Percentiles rank a stretch among this genome's conserved stretches.
These are phyloP conservation scores for Pascua guehoae DNA, from an alignment of 1,284 basidiomycete species.

Conservation along the genomic window DNA sequence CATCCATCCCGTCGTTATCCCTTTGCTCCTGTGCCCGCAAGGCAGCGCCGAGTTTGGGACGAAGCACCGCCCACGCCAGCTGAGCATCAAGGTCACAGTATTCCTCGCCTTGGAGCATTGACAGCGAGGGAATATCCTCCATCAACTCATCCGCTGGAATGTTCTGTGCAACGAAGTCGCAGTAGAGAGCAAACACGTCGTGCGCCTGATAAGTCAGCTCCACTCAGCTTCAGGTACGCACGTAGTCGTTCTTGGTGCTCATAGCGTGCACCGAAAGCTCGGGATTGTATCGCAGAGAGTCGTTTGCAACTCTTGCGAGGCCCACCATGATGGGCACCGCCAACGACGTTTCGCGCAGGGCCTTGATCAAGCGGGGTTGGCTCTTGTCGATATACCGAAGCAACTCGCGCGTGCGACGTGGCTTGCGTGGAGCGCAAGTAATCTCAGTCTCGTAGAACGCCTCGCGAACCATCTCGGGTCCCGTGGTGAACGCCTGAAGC, in stretches of 20 bases:
- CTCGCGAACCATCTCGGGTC: conserved; percentile 79
- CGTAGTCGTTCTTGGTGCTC: conserved; percentile 79
- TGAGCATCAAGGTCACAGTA: conserved; percentile 66
- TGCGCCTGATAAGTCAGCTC: conserved; percentile 45
- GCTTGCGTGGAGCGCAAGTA: conserved; percentile 26
- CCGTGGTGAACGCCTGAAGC: conserved; percentile 83
- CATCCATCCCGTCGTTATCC: conserved; percentile 9
- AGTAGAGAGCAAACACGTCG: conserved; percentile 56
- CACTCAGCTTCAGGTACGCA: conserved; percentile 40
- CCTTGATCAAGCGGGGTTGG: conserved; percentile 61
- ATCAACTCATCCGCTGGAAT: conserved; percentile 48
- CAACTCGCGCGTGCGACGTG: conserved; percentile 7
- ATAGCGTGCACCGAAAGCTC: conserved; percentile 49
- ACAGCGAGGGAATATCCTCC: conserved; percentile 59
- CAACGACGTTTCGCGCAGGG: conserved; percentile 66
- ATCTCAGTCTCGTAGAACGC: conserved; percentile 55
- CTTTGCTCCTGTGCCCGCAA: conserved; percentile 28
- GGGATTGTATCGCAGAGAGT: conserved; percentile 29
- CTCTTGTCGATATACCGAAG: conserved; percentile 36
- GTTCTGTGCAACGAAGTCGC: conserved; percentile 51
- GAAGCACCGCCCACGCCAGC: conserved; percentile 85
- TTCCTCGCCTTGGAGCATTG: conserved; percentile 64
- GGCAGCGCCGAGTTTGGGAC: conserved; percentile 69
- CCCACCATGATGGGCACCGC: conserved; percentile 80
- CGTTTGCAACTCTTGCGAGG: conserved; percentile 72